Base-by-base conservation (phyloP, 2,329 filamentous ascomycete species). In the Tricladium varicosporioides region DNA sequence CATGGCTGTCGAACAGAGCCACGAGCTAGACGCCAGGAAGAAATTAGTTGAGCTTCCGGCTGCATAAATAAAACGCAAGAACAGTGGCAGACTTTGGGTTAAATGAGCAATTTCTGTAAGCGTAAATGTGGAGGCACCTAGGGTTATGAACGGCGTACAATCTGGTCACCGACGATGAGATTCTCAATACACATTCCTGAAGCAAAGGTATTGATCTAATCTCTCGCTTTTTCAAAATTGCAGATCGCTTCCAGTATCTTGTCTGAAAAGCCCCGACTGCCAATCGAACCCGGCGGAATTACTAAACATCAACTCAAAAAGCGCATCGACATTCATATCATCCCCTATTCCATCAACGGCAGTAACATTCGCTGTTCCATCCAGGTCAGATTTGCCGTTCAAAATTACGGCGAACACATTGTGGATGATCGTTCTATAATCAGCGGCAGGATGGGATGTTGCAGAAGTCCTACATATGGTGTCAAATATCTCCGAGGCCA, bases 301-400 rank as follows among this genome's bases (percentile, higher is more conserved):
- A 48, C 22, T 48, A 32, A 48, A 48, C 46, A 48, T 48, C 22
- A 48, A 32, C 22, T 48, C 46, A 31, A 48, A 48, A 22, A 48
- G n/a, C 14, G 46, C 46, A 48, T 48, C 46, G n/a, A 40, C 36
- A 40, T 40, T 40, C 46, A 48, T 46, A 11, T 46, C 43, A 46
- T 46, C 18, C 10, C 22, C 46, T 22, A 48, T 48, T 22, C 22
- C 16, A 47, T 47, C 44, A 9, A 47, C 4, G 14, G 18, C 19
- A 5, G 14, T 31, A 14, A 4, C 9, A 48, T 48, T 15, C 13
- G 31, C n/a, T 27, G 46, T 14, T 31, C 46, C 46, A 9, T 10
- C 18, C 22, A 11, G 11, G 11, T 48, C 16, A n/a, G 46, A 9
- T 27, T 5, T 2, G 9, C 19, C 46, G 8, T n/a, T 48, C 14